A percentile compares a stretch with the other conserved stretches of the same genome.
Evolutionary conservation across 2,329 filamentous ascomycete genomes (phyloP).

Genomic region (Aureobasidium sp.): DNA sequence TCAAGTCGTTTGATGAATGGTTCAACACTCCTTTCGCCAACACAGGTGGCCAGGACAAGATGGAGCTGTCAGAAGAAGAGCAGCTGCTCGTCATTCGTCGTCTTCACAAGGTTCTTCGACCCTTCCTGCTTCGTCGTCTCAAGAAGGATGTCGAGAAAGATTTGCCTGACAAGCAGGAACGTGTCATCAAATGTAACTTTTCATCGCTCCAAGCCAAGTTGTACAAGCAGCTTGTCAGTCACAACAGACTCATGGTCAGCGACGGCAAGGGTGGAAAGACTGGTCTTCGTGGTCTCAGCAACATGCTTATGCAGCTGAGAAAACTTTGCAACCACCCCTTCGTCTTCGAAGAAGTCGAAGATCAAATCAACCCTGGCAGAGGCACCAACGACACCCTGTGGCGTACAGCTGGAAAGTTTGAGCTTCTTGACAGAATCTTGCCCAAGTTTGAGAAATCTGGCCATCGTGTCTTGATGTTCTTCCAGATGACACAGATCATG

Average conservation of each 20-base stretch:
- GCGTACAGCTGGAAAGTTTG: constrained; percentile 95
- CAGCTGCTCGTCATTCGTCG: constrained; percentile 96
- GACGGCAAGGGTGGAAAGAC: constrained; percentile 95
- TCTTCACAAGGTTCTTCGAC: constrained; percentile 93
- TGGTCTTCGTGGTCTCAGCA: constrained; percentile 87
- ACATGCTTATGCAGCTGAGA: constrained; percentile 99
- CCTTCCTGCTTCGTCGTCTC: constrained; percentile 93
- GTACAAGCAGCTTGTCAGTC: constrained; percentile 94
- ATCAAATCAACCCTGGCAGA: constrained; percentile 88
- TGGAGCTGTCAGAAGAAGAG: constrained; percentile 99
- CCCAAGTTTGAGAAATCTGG: constrained; percentile 89
- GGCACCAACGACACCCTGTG: constrained; percentile 89
- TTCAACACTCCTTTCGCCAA: constrained; percentile 99
- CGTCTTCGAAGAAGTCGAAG: constrained; percentile 95
- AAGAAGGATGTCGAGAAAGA: constrained; percentile 99
- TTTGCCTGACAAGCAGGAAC: constrained; percentile 95
- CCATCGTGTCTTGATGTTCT: constrained; percentile 98
- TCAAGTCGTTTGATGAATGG: constrained; percentile 98
- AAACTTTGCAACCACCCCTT: constrained; percentile 99
- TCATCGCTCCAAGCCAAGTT: constrained; percentile 87
- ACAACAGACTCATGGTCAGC: constrained; percentile 89
- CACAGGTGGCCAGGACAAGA: constrained; percentile 95
- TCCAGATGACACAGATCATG: constrained; percentile 99
- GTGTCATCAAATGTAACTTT: constrained; percentile 98
- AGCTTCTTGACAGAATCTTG: constrained; percentile 82